phyloP scores from a whole-genome alignment of 306 rosid species.

The Inga oerstediana region DNA sequence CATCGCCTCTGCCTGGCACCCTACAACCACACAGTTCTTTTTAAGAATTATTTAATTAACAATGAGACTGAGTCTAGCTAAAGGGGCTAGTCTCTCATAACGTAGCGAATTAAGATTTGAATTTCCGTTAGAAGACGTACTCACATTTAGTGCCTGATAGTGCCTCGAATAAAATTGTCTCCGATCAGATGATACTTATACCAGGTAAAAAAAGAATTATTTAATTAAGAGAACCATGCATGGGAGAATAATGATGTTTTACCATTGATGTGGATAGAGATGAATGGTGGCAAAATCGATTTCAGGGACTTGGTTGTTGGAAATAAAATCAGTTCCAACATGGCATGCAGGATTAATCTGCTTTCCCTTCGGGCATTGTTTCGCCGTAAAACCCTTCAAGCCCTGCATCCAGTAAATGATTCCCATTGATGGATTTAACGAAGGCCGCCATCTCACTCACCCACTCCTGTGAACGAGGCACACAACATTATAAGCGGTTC shows the following conservation, averaged over 20 bases:
- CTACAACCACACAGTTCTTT: background rate
- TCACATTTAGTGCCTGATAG: too few species aligned
- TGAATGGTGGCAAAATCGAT: slow-evolving; percentile 50
- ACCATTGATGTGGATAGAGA: slow-evolving; percentile 50
- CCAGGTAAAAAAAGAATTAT: too few species aligned
- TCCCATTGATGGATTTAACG: slow-evolving; percentile 35
- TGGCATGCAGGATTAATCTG: slow-evolving; percentile 42
- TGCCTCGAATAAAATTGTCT: too few species aligned
- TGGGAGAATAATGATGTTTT: background rate
- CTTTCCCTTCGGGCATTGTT: slow-evolving; percentile 30
- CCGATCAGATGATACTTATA: too few species aligned
- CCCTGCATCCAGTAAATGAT: slow-evolving; percentile 44
- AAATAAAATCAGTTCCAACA: slow-evolving; percentile 48
- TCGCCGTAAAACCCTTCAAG: slow-evolving; percentile 54
- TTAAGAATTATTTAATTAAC: background rate
- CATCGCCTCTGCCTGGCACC: slow-evolving; percentile 26
- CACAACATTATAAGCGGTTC: background rate
- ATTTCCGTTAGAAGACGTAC: too few species aligned
- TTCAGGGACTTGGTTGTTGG: slow-evolving; percentile 39
- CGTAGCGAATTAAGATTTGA: too few species aligned
- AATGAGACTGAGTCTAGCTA: too few species aligned
- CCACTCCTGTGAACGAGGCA: slow-evolving; percentile 36
- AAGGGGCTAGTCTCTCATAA: too few species aligned
- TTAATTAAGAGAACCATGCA: background rate
- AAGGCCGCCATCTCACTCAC: slow-evolving; percentile 46